Base-by-base conservation (phyloP, 805 yeast species). In the Suhomyces pyralidae region DNA sequence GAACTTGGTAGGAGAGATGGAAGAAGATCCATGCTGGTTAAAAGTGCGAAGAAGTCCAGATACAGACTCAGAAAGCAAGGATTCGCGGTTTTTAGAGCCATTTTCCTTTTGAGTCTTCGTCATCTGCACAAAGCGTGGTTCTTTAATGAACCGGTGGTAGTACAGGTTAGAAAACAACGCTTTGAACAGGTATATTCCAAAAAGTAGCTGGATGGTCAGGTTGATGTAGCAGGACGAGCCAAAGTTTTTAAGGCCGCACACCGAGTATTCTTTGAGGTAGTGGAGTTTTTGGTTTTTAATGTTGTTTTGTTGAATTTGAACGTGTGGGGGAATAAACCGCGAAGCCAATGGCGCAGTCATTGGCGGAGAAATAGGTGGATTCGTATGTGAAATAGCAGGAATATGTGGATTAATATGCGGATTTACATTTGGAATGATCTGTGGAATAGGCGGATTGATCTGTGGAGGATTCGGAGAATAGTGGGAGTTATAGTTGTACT, bases 151-250 rank as follows among this genome's bases (percentile, higher is more conserved):
- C 17, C 68, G 65, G 38, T 73, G 75, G 62, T 72, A 82, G n/a
- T 65, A 67, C 55, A 74, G 68, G n/a, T 75, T 67, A 10, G 72
- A 54, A 55, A 86, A 81, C 14, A 86, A 63, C 3, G 70, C 64
- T 51, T 84, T 72, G 58, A 88, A 82, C 22, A 63, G 61, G 0
- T 68, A 58, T 0, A 85, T 65, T 2, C 84, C 86, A 66, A 85
- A 85, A 6, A 88, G 63, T 55, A 90, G 79, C 64, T 88, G 96
- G 10, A 88, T 63, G 73, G 88, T 83, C 62, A 87, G 81, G 61
- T 88, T 88, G 52, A 88, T 83, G 62, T 88, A 88, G 60, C 96
- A 88, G 0, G 92, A 85, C 42, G 85, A 84, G 0, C 91, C 90
- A 67, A 81, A 72, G 61, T 88, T 88, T 54, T 80, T 71, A 49